These are phyloP conservation scores for Hymenoscyphus albidus DNA, from an alignment of 2,329 filamentous ascomycete genomes.

Conservation along the genomic window DNA sequence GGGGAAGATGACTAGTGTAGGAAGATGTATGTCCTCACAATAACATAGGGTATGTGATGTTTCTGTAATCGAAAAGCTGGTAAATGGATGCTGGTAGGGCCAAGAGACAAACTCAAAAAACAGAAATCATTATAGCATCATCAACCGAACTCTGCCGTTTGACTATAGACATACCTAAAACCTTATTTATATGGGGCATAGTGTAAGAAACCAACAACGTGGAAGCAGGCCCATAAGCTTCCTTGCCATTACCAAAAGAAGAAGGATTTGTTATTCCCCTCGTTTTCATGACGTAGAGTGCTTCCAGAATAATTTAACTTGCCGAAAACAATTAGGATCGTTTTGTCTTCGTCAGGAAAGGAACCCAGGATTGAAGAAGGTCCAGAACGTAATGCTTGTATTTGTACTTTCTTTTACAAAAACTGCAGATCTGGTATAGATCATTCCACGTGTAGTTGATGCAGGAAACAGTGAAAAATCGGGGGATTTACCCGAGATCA, in stretches of 20 bases:
- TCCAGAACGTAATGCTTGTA: neutral
- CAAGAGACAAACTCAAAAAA: neutral
- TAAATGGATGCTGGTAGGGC: neutral
- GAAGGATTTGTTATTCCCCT: neutral
- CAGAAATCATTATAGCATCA: neutral
- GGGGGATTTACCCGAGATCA: neutral
- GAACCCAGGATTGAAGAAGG: neutral
- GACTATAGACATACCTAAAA: neutral
- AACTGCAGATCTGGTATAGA: neutral
- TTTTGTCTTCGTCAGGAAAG: neutral
- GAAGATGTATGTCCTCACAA: neutral
- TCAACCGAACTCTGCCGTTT: neutral
- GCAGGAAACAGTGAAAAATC: neutral
- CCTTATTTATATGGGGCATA: neutral
- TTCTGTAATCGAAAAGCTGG: neutral
- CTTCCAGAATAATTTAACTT: neutral
- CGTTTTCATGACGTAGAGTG: neutral
- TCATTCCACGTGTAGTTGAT: neutral
- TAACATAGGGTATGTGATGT: neutral
- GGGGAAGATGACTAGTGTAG: neutral
- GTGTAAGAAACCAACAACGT: neutral
- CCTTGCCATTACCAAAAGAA: neutral
- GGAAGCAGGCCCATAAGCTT: neutral
- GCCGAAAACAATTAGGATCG: neutral
- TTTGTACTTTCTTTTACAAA: neutral